Evolutionary conservation across 108 stramenopile genomes (phyloP), one percentile per base, ranked within the genome.

Genomic region (Asterionellopsis glacialis): DNA sequence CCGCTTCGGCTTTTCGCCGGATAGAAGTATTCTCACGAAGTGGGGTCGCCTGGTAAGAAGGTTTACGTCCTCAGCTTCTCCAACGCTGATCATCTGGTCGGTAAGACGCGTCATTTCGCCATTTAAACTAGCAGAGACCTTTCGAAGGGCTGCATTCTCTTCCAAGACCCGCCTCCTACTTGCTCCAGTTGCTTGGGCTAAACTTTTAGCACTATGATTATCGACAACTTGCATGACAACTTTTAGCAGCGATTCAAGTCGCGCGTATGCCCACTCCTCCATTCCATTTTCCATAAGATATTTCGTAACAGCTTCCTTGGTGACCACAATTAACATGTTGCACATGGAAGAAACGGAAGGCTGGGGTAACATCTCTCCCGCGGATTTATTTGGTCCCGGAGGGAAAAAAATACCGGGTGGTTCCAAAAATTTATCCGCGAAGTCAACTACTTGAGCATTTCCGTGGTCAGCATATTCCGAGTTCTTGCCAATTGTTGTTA

Each of bases 391-490:
- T 40, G 60, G 9, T 41, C 33, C 57, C 22, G 21, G 1, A 25
- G 53, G 43, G 43, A 68, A 23, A 48, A 60, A 40, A 55, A 39
- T 15, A 22, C 51, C 13, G 0, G 88, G 85, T 33, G 33, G 33
- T 54, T 90, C 84, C 23, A 93, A 63, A 63, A 85, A 93, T 22
- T 74, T 60, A 39, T 80, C 65, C 11, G 88, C 82, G 77, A 88
- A 93, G 16, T 69, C 65, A 77, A 87, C 80, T 3, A 93, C 83
- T 57, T 70, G 68, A 23, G 59, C 61, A 59, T 93, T 88, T n/a
- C 81, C 76, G 23, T 64, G 58, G 38, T 75, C 70, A 14, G 73
- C 79, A 19, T 68, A 59, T 15, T 72, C 73, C 41, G 71, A 42
- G 13, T 73, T 75, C 39, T 72, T 67, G 9, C 87, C 87, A 41